phyloP scores from a whole-genome alignment of 1,284 basidiomycete genomes.

The Erythrobasidium hasegawianum region DNA sequence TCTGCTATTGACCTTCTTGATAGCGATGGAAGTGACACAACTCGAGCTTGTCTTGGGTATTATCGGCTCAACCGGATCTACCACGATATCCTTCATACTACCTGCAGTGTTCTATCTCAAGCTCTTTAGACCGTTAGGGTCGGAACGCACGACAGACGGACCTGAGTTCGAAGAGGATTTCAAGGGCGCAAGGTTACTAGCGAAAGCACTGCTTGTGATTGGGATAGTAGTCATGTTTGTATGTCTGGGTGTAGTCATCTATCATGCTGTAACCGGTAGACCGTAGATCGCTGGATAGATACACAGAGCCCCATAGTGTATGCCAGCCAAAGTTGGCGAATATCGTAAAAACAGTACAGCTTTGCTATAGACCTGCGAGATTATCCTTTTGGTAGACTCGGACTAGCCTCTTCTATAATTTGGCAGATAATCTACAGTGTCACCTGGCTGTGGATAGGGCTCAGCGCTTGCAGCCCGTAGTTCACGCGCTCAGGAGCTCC shows the following conservation, averaged over 20 bases:
- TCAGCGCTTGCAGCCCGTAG: too few relatives aligned
- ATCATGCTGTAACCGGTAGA: slow-evolving; percentile 8
- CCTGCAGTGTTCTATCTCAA: slow-evolving; percentile 66
- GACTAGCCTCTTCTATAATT: too few relatives aligned
- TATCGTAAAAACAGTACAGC: too few relatives aligned
- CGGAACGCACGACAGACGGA: neutral
- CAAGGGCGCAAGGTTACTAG: slow-evolving; percentile 17
- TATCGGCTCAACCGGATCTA: slow-evolving; percentile 93
- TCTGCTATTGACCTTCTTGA: slow-evolving; percentile 59
- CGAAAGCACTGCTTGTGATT: slow-evolving; percentile 13
- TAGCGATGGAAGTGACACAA: slow-evolving; percentile 79
- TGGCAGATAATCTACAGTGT: too few relatives aligned
- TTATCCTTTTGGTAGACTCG: too few relatives aligned
- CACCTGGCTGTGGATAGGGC: too few relatives aligned
- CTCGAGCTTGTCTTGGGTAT: slow-evolving; percentile 79
- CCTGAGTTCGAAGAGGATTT: slow-evolving; percentile 16
- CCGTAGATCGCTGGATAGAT: too few relatives aligned
- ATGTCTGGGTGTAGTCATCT: slow-evolving; percentile 22
- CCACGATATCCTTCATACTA: slow-evolving; percentile 93
- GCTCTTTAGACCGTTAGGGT: slow-evolving; percentile 60
- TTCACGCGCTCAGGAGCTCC: too few relatives aligned
- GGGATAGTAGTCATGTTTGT: slow-evolving; percentile 31
- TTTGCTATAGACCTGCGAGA: too few relatives aligned
- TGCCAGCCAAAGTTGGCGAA: too few relatives aligned
- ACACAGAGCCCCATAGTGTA: too few relatives aligned